Conservation (phyloP, 2,329 filamentous ascomycete species). For the Tolypocladium sp. region DNA sequence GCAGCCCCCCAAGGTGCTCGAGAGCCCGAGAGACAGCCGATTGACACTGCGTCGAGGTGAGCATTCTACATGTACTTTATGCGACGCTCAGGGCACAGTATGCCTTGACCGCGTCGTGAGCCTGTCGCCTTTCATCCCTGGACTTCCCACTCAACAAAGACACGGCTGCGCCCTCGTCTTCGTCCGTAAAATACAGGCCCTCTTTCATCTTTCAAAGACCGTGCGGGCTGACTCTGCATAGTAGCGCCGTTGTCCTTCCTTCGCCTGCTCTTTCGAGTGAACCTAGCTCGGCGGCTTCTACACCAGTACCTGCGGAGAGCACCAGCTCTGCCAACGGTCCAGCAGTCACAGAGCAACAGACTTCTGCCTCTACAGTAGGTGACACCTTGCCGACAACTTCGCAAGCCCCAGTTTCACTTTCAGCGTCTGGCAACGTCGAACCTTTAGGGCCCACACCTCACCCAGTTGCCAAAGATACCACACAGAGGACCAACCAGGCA, state of each 20-base stretch:
- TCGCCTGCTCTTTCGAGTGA: conserved; percentile 58
- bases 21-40: neutral
- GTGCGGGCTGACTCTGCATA: neutral
- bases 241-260: conserved; percentile 34
- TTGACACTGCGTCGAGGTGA: neutral
- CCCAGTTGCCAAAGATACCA: neutral
- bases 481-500: neutral
- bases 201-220: neutral
- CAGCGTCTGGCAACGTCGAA: neutral
- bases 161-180: neutral
- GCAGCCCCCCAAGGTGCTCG: neutral
- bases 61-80: neutral
- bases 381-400: neutral
- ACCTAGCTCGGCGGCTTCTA: conserved; percentile 30
- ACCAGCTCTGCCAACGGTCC: neutral
- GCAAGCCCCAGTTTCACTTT: too few relatives aligned
- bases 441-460: neutral
- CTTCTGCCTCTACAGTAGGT: neutral
- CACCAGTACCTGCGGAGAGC: neutral
- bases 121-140: neutral
- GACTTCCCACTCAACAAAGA: neutral
- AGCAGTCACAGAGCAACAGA: neutral
- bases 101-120: neutral
- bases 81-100: neutral
- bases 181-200: neutral